Conservation (phyloP, 1,284 basidiomycete genomes). For the Mixia osmundae region DNA sequence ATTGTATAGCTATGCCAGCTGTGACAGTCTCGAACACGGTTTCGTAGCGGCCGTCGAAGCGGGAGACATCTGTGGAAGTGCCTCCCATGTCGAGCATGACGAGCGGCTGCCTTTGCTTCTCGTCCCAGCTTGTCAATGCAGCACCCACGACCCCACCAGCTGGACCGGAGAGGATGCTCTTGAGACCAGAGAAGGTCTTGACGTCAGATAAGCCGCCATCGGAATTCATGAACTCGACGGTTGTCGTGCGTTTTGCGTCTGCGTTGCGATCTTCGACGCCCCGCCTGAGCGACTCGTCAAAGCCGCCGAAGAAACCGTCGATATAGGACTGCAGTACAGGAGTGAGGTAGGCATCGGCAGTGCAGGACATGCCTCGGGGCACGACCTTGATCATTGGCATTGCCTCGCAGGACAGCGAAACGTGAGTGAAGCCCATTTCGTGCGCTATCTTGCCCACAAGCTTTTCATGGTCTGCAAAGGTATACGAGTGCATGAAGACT, state of each 20-base stretch:
- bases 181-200: constrained; percentile 65
- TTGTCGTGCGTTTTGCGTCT: constrained; percentile 24
- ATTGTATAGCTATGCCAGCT: constrained; percentile 68
- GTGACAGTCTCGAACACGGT: constrained; percentile 75
- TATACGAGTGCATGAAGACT: constrained; percentile 77
- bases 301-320: constrained; percentile 22
- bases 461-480: constrained; percentile 38
- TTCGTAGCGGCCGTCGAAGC: constrained; percentile 65
- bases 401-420: constrained; percentile 67
- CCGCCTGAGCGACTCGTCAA: constrained; percentile 17
- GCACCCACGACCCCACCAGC: constrained; percentile 76
- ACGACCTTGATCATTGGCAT: constrained; percentile 51
- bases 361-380: constrained; percentile 69
- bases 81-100: constrained; percentile 32
- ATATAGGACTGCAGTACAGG: constrained; percentile 40
- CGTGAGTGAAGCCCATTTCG: constrained; percentile 56
- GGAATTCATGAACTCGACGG: constrained; percentile 25
- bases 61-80: constrained; percentile 48
- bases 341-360: constrained; percentile 89
- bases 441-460: constrained; percentile 47
- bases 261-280: constrained; percentile 16
- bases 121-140: constrained; percentile 60
- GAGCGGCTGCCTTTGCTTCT: constrained; percentile 36
- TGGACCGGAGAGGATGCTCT: constrained; percentile 65
- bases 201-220: constrained; percentile 70